Evolutionary conservation across 163 green algal genomes (phyloP).

Genomic region (Scenedesmus sp.): DNA sequence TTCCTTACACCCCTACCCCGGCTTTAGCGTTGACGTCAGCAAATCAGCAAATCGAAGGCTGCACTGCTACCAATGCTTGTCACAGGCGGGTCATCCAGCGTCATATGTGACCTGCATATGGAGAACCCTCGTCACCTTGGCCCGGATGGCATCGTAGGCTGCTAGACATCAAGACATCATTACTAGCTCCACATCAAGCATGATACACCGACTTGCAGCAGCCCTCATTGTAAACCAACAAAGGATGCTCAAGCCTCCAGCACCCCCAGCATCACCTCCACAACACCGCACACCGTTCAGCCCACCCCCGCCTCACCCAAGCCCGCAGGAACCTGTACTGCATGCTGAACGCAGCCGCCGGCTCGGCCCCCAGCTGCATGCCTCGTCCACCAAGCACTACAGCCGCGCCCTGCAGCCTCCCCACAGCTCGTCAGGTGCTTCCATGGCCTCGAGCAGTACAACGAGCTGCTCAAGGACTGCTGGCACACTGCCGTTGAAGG

Average conservation of each 20-base stretch:
- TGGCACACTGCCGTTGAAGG: background rate
- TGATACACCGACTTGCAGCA: too few relatives aligned
- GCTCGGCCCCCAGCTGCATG: background rate
- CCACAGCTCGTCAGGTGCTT: conserved; percentile 75
- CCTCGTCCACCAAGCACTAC: background rate
- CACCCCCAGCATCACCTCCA: background rate
- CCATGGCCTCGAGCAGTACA: background rate
- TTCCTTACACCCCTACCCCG: too few relatives aligned
- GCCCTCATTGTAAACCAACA: too few relatives aligned
- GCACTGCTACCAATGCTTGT: too few relatives aligned
- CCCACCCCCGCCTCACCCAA: background rate
- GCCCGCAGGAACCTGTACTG: background rate
- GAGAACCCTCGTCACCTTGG: too few relatives aligned
- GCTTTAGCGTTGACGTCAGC: too few relatives aligned
- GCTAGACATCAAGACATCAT: too few relatives aligned
- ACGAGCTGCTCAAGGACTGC: background rate
- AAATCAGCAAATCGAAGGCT: too few relatives aligned
- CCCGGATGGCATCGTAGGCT: too few relatives aligned
- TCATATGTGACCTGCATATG: too few relatives aligned
- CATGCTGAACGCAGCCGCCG: background rate
- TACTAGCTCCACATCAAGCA: too few relatives aligned
- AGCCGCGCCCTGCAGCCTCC: conserved; percentile 74
- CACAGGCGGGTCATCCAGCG: too few relatives aligned
- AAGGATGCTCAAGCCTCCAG: background rate
- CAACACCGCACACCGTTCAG: background rate